A percentile compares a stretch with the other conserved stretches of the same genome.
Evolutionary conservation across 2,329 filamentous ascomycete genomes (phyloP).

Genomic region (Fulvia fulva): DNA sequence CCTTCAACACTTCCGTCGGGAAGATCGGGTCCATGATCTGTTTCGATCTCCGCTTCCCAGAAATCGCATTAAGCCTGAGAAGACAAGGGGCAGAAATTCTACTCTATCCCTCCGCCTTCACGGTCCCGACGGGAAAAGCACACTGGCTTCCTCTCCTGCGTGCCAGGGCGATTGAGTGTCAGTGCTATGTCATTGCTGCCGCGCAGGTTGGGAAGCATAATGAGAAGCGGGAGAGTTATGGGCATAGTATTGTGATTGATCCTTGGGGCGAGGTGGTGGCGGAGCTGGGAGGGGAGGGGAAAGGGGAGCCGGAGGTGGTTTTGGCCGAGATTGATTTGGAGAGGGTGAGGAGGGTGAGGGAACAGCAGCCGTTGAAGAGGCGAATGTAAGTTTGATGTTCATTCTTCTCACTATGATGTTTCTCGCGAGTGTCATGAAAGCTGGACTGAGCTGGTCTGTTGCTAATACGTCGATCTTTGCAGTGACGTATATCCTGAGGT

Average conservation of each 20-base stretch:
- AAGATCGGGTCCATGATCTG: slow-evolving; percentile 78
- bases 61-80: slow-evolving; percentile 65
- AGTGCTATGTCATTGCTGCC: slow-evolving; percentile 81
- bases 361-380: slow-evolving; percentile 34
- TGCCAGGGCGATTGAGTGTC: slow-evolving; percentile 81
- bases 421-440: neutral
- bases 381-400: slow-evolving; percentile 31
- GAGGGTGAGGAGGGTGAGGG: slow-evolving; percentile 36
- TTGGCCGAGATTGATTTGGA: slow-evolving; percentile 38
- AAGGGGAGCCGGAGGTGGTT: slow-evolving; percentile 41
- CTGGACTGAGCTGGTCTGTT: too few relatives aligned
- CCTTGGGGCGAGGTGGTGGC: slow-evolving; percentile 78
- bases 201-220: slow-evolving; percentile 76
- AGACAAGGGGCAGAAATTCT: slow-evolving; percentile 68
- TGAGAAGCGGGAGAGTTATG: slow-evolving; percentile 74
- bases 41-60: slow-evolving; percentile 84
- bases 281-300: slow-evolving; percentile 53
- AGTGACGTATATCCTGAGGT: slow-evolving; percentile 33
- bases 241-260: slow-evolving; percentile 77
- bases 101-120: slow-evolving; percentile 87
- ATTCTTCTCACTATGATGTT: neutral
- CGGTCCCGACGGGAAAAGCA: slow-evolving; percentile 73
- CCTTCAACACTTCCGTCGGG: slow-evolving; percentile 70
- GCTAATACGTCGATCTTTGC: neutral
- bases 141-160: slow-evolving; percentile 82